Evolutionary conservation across 108 stramenopile genomes (phyloP), one percentile per base, ranked within the genome.

Genomic region (Cyclotella sp.): DNA sequence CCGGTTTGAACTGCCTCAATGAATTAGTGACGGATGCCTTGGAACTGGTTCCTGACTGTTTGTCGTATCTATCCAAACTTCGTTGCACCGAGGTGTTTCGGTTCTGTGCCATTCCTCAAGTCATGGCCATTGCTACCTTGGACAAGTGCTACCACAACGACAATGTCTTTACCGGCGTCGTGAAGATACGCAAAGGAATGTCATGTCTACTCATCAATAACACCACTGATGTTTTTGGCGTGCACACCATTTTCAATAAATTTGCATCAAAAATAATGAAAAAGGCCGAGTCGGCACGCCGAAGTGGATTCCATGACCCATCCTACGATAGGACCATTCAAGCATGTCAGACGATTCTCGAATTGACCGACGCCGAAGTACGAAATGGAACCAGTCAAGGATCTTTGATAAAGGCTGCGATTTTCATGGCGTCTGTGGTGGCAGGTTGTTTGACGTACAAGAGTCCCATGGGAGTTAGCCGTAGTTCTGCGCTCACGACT

Each of bases 121-220:
- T 99, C 15, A 99, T 99, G 99, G 99, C 99, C n/a, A 98, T 99
- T 69, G 97, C 99, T 14, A 99, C 99, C 0, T 83, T 99, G 67
- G 96, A 95, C 53, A 95, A 97, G 74, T 90, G 95, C 66, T 98
- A 95, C 78, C 74, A 87, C 76, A 99, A 99, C 77, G 67, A 63
- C 9, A 75, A 98, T 67, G 97, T 99, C 22, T 99, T 99, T 76
- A 96, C 97, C 0, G 99, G 99, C 9, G 99, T 99, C 22, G 98
- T 99, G 19, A 99, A 99, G 75, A 96, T 96, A 52, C 86, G 95
- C 54, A 96, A 96, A 75, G 95, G 95, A 27, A 76, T 91, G 63
- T 90, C 91, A 5, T 96, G 95, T 80, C 77, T 87, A 51, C 83
- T 96, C 34, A 85, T 96, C 27, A 84, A 90, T 28, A 67, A 76